phyloP scores from a whole-genome alignment of 2,329 filamentous ascomycete species.

The Venturiaceae sp. region DNA sequence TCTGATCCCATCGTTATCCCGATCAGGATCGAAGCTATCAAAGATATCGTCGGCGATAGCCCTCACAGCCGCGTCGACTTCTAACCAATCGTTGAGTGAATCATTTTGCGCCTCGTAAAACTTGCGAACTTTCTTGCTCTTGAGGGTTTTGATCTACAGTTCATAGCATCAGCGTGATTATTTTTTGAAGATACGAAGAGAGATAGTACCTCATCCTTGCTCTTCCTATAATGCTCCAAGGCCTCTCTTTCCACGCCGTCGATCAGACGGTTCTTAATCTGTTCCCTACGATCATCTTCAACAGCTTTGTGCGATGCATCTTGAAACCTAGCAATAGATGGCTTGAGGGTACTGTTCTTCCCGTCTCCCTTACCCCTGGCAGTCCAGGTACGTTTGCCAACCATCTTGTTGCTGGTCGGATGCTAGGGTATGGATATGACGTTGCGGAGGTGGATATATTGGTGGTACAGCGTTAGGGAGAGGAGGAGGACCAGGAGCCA shows the following conservation, averaged over 20 bases:
- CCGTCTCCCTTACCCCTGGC: not conserved
- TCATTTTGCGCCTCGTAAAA: slow-evolving; percentile 49
- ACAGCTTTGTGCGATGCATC: slow-evolving; percentile 30
- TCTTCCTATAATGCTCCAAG: slow-evolving; percentile 41
- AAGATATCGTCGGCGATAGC: slow-evolving; percentile 48
- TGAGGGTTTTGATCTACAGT: slow-evolving; percentile 38
- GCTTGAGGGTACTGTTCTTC: not conserved
- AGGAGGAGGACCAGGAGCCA: not conserved
- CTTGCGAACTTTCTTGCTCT: slow-evolving; percentile 40
- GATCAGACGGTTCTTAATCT: slow-evolving; percentile 40
- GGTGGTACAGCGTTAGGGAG: not conserved
- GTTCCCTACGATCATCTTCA: slow-evolving; percentile 32
- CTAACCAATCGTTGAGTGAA: slow-evolving; percentile 46
- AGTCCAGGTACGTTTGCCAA: not conserved
- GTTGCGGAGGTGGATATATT: not conserved
- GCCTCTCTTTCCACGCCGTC: slow-evolving; percentile 35
- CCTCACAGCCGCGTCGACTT: slow-evolving; percentile 48
- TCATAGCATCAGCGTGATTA: not conserved
- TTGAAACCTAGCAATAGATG: not conserved
- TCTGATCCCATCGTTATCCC: slow-evolving; percentile 41
- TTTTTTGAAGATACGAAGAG: not conserved
- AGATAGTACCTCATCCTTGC: slow-evolving; percentile 35
- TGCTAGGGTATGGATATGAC: not conserved
- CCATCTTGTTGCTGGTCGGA: not conserved
- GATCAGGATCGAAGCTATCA: slow-evolving; percentile 50